Percentiles rank a stretch among this genome's conserved stretches.
These are phyloP conservation scores for Paramecium caudatum DNA, from an alignment of 73 alveolate genomes.

Conservation along the genomic window DNA sequence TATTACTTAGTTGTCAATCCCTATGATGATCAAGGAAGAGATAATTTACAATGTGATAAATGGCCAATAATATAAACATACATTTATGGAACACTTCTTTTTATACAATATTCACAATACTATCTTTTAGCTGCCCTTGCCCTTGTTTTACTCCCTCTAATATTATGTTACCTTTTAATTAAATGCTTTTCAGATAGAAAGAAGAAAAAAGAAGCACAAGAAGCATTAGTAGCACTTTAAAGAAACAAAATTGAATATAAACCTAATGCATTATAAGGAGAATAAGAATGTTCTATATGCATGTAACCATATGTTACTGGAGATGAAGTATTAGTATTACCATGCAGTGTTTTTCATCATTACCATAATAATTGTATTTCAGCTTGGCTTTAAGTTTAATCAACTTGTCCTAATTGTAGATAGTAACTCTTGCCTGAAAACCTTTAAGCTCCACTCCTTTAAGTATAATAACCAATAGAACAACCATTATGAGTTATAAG, in stretches of 20 bases:
- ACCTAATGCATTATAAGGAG: conserved; percentile 54
- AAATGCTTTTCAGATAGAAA: conserved; percentile 43
- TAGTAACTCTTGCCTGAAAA: not conserved
- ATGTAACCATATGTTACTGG: conserved; percentile 21
- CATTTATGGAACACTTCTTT: not conserved
- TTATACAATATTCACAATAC: conserved; percentile 16
- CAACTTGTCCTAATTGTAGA: conserved; percentile 64
- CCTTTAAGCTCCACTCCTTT: not conserved
- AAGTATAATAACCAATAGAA: not conserved
- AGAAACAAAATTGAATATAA: not conserved
- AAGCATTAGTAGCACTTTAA: not conserved
- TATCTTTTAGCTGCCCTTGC: conserved; percentile 13
- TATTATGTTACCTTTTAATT: not conserved
- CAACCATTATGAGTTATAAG: too few species aligned
- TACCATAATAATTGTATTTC: conserved; percentile 36
- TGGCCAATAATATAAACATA: conserved; percentile 36
- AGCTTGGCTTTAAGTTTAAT: conserved; percentile 13
- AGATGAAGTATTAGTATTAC: conserved; percentile 26
- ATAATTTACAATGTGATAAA: not conserved
- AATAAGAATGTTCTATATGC: conserved; percentile 37
- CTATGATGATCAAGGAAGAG: not conserved
- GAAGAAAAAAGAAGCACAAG: not conserved
- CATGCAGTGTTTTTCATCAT: conserved; percentile 55
- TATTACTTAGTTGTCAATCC: not conserved
- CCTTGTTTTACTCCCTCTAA: not conserved